Base-by-base conservation (phyloP, 1,284 basidiomycete genomes). In the Golubevia pallescens region DNA sequence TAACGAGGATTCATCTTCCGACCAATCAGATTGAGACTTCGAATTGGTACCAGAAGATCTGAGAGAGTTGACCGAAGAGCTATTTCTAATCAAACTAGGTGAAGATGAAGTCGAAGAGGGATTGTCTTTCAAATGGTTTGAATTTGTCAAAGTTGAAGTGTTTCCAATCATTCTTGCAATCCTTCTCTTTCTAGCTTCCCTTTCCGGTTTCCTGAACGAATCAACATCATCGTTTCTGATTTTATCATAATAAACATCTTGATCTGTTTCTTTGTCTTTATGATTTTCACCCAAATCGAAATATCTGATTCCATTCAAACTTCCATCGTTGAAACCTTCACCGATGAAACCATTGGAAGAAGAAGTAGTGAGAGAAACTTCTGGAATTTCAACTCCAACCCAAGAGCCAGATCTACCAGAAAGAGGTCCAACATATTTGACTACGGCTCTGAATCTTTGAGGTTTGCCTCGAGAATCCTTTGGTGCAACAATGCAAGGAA, bases 241-340 rank as follows among this genome's bases (percentile, higher is more conserved):
- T 5, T 55, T 83, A 63, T 89, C 86, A 62, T 89, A 85, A 32
- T 87, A 84, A 2, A 87, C 86, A 24, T 88, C 87, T 21, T 88
- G 87, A 61, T 87, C 86, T 69, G 87, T 87, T 71, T 91, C 92
- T 90, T 89, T 91, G 71, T 92, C 90, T 0, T 88, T 88, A 8
- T 88, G 86, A 7, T 80, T 87, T 2, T 86, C 86, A 13, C 88
- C 86, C 63, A 93, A 90, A 69, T 93, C 92, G 77, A 94, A 94
- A 85, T 94, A 94, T 7, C 90, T 89, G 14, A 93, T 87, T 0
- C 93, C 93, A 24, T 90, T 90, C 89, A 92, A 91, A 0, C 89
- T 89, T 0, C 93, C 94, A 74, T 95, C 92, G 77, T 93, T 58
- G 14, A 4, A 5, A 5, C n/a, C 48, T 14, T 20, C 14, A 16